phyloP scores from a whole-genome alignment of 306 rosid species.

The Cucurbita moschata region DNA sequence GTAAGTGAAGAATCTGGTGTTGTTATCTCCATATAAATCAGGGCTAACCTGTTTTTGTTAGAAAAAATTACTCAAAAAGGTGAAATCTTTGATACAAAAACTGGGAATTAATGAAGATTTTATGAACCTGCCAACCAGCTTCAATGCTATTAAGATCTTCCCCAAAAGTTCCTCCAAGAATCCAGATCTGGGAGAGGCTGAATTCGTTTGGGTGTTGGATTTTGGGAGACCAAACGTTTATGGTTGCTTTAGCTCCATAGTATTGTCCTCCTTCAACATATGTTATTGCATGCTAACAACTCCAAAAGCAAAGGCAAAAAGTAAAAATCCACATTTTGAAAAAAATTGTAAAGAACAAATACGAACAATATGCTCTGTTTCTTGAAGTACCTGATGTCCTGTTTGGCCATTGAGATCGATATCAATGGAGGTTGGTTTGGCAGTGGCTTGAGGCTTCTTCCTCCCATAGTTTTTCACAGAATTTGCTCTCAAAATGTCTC shows the following conservation, averaged over 20 bases:
- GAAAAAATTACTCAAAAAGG: neutral
- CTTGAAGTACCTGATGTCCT: slow-evolving; percentile 70
- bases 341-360: neutral
- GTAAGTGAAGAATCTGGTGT: slow-evolving; percentile 83
- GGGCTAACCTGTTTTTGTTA: slow-evolving; percentile 66
- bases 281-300: slow-evolving; percentile 72
- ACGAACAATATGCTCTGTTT: neutral
- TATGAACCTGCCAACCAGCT: slow-evolving; percentile 98
- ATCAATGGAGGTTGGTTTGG: slow-evolving; percentile 68
- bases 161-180: slow-evolving; percentile 85
- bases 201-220: slow-evolving; percentile 83
- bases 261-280: slow-evolving; percentile 86
- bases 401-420: slow-evolving; percentile 73
- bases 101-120: neutral
- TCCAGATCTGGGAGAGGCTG: slow-evolving; percentile 93
- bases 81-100: neutral
- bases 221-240: slow-evolving; percentile 93
- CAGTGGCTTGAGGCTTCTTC: slow-evolving; percentile 60
- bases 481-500: slow-evolving; percentile 68
- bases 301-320: slow-evolving; percentile 7
- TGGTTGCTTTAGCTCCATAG: slow-evolving; percentile 89
- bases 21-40: slow-evolving; percentile 85
- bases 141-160: slow-evolving; percentile 97
- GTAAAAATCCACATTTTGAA: neutral
- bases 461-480: slow-evolving; percentile 72